Evolutionary conservation across 1,284 basidiomycete genomes (phyloP), one percentile per base, ranked within the genome.

Genomic region (Cryptococcus sp.): DNA sequence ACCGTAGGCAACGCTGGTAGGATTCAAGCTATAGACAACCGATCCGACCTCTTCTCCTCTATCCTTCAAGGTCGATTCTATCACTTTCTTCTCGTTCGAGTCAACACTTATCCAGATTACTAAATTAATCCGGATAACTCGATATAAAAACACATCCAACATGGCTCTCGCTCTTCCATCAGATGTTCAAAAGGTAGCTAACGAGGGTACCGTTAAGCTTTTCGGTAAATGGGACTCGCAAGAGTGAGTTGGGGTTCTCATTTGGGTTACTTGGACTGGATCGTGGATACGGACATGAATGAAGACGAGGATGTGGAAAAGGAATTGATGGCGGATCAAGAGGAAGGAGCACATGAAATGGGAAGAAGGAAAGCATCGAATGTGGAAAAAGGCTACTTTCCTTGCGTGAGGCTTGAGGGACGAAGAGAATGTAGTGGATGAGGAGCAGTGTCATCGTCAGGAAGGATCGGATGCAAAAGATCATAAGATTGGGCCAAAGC

Each of bases 191-290:
- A 89, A 82, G 80, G 83, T 92, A 72, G 88, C 87, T 68, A 71
- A 73, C 61, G 90, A 92, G 76, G 78, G 78, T 57, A 68, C 68
- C 64, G 84, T 97, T 76, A 94, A 93, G 81, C 86, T 97, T 63
- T 97, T 97, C 76, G 91, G 90, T 76, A 91, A 91, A 82, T 97
- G 93, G 93, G 92, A 95, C 60, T 87, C 90, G 63, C 86, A 90
- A 76, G 92, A 94, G 91, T 95, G 82, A 81, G 90, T 53, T 15
- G 42, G 23, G 23, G 23, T 23, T 23, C 23, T 23, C 23, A 23
- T 23, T 23, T 23, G 23, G 23, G 23, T 23, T 23, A 23, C 23
- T 23, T 23, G 23, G 23, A 23, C 23, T 23, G 23, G 23, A 23
- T 23, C 23, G 23, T 23, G 23, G 23, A 23, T 23, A 23, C 23